A percentile compares a stretch with the other conserved stretches of the same genome.
These are phyloP conservation scores for Quercus suber DNA, from an alignment of 306 rosid species.

Conservation along the genomic window DNA sequence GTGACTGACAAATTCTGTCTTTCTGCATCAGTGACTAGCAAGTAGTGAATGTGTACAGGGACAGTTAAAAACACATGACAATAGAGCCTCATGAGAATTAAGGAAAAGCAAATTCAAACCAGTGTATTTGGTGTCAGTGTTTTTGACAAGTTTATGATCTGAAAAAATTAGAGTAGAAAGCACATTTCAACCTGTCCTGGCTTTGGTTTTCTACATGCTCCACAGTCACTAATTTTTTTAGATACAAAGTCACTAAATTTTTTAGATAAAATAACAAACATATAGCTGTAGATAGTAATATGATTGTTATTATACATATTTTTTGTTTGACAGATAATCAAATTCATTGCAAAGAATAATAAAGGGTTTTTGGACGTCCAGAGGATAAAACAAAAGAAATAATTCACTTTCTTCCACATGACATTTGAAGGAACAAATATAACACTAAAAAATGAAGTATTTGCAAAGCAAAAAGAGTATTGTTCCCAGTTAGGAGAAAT, in stretches of 20 bases:
- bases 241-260: neutral
- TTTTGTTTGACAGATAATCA: neutral
- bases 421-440: neutral
- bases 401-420: neutral
- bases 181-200: neutral
- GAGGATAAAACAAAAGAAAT: neutral
- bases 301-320: neutral
- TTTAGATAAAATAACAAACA: neutral
- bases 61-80: neutral
- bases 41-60: neutral
- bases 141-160: neutral
- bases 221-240: neutral
- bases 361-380: neutral
- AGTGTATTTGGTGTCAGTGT: neutral
- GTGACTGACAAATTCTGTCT: neutral
- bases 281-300: neutral
- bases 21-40: neutral
- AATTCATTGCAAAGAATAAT: neutral
- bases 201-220: neutral
- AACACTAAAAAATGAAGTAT: neutral
- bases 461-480: neutral
- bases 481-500: neutral
- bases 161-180: neutral
- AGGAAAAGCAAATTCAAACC: neutral
- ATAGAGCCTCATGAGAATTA: neutral